Evolutionary conservation across 139 green algal genomes (phyloP), one percentile per base, ranked within the genome.

Genomic region (Penium margaritaceum): DNA sequence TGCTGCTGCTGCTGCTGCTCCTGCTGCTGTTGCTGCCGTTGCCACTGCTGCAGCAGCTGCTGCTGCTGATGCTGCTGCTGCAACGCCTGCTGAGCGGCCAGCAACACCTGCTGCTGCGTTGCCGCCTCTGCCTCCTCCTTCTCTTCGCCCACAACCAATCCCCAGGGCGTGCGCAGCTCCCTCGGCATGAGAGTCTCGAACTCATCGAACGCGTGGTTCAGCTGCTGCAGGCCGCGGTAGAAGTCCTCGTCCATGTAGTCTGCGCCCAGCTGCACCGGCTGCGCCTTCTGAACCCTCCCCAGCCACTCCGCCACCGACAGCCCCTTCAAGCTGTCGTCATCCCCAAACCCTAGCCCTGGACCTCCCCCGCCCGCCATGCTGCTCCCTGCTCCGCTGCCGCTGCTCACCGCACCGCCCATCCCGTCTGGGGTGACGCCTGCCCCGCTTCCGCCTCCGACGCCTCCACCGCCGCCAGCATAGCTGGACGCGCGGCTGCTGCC

Each of bases 161-260:
- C 43, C 43, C 43, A 15, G 43, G 17, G 21, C 46, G 29, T 24
- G 46, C 5, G n/a, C 47, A 60, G 60, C 19, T 67, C 60, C 21
- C 27, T 21, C 7, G 60, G 60, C 7, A 71, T n/a, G 1, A 71
- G 39, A 15, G 29, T 29, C 29, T 71, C 63, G 21, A 71, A 24
- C 3, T 71, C 63, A n/a, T 55, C 63, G 41, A 71, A 71, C 6
- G 63, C 63, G 27, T 30, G 27, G 19, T 21, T 57, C 6, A 71
- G 63, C 63, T 57, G 17, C 17, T 71, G 29, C 7, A 71, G 63
- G 0, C 63, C 63, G 32, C 63, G 39, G 41, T 63, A 57, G 41
- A 71, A 71, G 63, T 71, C 63, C 41, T 63, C 63, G 21, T 71
- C 63, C 63, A 67, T 54, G 60, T 67, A 67, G 21, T 67, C 60